Percentiles rank a stretch among this genome's conserved stretches.
Conservation (phyloP, 805 yeast species). For the Cyberlindnera maritima region DNA sequence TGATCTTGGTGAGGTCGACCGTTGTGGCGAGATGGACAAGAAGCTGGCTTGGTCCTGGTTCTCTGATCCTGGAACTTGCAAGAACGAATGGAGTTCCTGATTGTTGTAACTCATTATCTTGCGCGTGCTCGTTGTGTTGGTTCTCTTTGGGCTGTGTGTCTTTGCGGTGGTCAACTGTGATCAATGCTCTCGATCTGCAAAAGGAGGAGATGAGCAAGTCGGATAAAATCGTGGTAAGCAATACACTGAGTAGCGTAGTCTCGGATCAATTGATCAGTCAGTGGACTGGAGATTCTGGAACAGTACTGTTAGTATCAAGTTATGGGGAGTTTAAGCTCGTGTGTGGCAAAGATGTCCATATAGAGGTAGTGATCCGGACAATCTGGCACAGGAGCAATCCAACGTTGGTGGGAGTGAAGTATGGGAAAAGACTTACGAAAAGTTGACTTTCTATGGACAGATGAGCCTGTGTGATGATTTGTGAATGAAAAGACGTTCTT, state of each 20-base stretch:
- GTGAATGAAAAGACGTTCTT: neutral
- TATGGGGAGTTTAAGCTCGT: too few species aligned
- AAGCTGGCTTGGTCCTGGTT: slow-evolving; percentile 16
- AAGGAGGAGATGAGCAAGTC: neutral
- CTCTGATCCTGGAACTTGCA: slow-evolving; percentile 20
- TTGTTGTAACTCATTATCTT: slow-evolving; percentile 22
- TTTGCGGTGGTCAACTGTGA: too few species aligned
- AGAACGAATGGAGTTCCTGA: slow-evolving; percentile 24
- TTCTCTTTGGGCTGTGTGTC: neutral
- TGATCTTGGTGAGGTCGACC: slow-evolving; percentile 28
- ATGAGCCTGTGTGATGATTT: neutral
- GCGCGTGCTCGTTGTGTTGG: neutral
- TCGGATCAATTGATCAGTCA: neutral
- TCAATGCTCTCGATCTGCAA: neutral
- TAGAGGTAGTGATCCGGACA: neutral
- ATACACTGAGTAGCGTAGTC: neutral
- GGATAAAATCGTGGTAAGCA: neutral
- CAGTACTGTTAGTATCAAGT: neutral
- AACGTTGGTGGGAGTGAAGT: too few species aligned
- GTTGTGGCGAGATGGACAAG: slow-evolving; percentile 23
- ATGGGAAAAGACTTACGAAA: neutral
- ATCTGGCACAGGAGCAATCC: neutral
- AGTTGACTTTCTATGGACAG: neutral
- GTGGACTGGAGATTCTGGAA: neutral
- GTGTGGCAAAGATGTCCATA: neutral